Percentiles rank a stretch among this genome's conserved stretches.
Conservation (phyloP, 2,329 filamentous ascomycete genomes). For the Aspergillus sp. region DNA sequence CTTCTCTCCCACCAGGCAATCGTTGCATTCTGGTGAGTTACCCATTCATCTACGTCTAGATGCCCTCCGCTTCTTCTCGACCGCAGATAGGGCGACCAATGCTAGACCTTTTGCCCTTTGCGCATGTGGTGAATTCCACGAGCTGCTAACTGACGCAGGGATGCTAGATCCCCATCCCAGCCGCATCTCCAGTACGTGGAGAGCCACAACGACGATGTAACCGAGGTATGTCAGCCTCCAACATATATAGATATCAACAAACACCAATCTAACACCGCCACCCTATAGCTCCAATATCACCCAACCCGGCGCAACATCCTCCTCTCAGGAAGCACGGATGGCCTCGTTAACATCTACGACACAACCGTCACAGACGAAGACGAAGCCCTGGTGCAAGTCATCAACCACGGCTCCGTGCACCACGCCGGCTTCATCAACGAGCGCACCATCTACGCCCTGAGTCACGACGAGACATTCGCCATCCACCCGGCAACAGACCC, state of each 20-base stretch:
- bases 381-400: constrained; percentile 61
- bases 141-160: constrained; percentile 39
- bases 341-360: constrained; percentile 63
- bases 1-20: constrained; percentile 45
- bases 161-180: constrained; percentile 40
- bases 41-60: background rate
- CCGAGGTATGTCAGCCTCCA: constrained; percentile 44
- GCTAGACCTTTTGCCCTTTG: background rate
- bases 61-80: background rate
- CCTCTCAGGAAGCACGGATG: constrained; percentile 63
- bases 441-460: constrained; percentile 57
- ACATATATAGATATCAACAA: no score
- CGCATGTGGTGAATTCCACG: background rate
- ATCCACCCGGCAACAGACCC: constrained; percentile 56
- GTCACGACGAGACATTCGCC: constrained; percentile 62
- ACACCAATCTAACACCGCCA: background rate
- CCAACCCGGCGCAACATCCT: constrained; percentile 53
- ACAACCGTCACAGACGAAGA: constrained; percentile 58
- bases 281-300: constrained; percentile 49
- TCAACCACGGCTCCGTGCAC: constrained; percentile 64
- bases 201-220: constrained; percentile 60
- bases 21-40: constrained; percentile 45
- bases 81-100: background rate
- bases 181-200: constrained; percentile 44
- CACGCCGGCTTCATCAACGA: constrained; percentile 60